Conservation (phyloP, 306 rosid species). For the Sicyos baderoa region DNA sequence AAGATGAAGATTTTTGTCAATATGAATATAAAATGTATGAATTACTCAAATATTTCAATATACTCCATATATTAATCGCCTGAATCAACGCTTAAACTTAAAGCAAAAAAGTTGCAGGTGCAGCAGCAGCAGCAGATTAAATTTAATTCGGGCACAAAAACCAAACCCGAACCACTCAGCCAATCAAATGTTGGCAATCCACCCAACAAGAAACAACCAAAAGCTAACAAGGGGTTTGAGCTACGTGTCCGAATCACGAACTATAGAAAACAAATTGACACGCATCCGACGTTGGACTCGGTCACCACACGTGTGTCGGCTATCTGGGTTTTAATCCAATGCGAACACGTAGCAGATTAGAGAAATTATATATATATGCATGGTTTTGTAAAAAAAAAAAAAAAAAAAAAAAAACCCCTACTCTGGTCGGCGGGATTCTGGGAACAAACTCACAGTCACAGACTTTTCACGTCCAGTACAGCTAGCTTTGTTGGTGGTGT, state of each 20-base stretch:
- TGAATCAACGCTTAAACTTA: background rate
- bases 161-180: background rate
- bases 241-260: conserved; percentile 1
- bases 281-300: background rate
- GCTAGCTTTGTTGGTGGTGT: background rate
- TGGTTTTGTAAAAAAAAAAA: no score
- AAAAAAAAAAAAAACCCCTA: no score
- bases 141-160: background rate
- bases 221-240: background rate
- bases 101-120: no score
- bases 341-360: conserved; percentile 8
- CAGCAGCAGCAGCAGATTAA: no score
- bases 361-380: no score
- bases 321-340: background rate
- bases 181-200: conserved; percentile 24
- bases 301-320: conserved; percentile 12
- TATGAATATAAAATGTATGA: no score
- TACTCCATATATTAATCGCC: background rate
- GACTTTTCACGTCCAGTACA: conserved; percentile 4
- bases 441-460: background rate
- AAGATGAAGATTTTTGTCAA: no score
- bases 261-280: no score
- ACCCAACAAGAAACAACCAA: conserved; percentile 42
- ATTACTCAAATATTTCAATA: no score
- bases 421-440: conserved; percentile 14